Conservation (phyloP, 768 basidiomycete species). For the Lentinula boryana region DNA sequence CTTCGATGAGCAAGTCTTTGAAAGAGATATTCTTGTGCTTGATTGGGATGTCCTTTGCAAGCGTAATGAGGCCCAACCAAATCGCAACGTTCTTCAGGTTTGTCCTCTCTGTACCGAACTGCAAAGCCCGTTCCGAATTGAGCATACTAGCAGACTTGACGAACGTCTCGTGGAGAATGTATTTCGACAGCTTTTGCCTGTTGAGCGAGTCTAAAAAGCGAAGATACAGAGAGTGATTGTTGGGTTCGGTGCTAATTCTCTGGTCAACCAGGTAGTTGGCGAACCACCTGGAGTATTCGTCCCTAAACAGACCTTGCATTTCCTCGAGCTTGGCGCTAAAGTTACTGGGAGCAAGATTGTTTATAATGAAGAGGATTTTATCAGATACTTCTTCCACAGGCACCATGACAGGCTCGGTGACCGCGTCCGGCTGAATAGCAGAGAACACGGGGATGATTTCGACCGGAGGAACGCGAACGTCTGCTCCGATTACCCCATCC, state of each 20-base stretch:
- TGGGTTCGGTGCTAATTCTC: conserved; percentile 91
- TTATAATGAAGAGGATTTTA: conserved; percentile 94
- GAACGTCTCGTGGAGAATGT: conserved; percentile 92
- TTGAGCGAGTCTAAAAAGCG: conserved; percentile 87
- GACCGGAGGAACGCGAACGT: conserved; percentile 14
- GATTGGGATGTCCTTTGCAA: conserved; percentile 90
- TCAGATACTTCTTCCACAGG: conserved; percentile 90
- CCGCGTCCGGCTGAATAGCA: conserved; percentile 66
- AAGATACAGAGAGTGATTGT: conserved; percentile 94
- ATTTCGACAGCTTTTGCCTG: conserved; percentile 56
- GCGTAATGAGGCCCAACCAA: conserved; percentile 91
- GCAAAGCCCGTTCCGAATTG: conserved; percentile 87
- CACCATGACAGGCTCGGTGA: conserved; percentile 53
- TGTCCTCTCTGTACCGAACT: conserved; percentile 78
- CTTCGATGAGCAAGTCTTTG: conserved; percentile 96
- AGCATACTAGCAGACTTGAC: conserved; percentile 79
- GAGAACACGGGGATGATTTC: conserved; percentile 61
- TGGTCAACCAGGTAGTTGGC: conserved; percentile 97
- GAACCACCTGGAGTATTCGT: conserved; percentile 88
- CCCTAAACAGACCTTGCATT: conserved; percentile 80
- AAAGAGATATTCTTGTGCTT: conserved; percentile 90
- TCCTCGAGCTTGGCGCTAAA: conserved; percentile 84
- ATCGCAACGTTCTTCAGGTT: conserved; percentile 90
- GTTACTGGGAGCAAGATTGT: conserved; percentile 93
- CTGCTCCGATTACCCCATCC: conserved; percentile 25